Conservation (phyloP, 179 eudicot species). For the Spergularia azorica region DNA sequence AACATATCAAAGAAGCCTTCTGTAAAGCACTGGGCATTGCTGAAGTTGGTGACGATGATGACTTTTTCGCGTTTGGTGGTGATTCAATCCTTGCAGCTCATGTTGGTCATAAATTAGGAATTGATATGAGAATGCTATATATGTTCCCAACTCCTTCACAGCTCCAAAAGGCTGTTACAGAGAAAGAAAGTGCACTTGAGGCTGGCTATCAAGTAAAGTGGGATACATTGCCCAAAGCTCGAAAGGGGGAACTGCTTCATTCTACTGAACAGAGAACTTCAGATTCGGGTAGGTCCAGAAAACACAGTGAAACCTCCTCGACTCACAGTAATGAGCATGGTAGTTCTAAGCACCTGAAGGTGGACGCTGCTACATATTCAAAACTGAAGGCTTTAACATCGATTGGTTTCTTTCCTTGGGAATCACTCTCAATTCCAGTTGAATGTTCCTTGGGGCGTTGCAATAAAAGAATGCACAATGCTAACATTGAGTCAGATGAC, state of each 20-base stretch:
- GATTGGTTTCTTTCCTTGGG: conserved; percentile 43
- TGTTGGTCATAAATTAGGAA: conserved; percentile 68
- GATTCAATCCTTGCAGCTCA: conserved; percentile 84
- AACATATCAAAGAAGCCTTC: conserved; percentile 69
- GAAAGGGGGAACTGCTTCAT: conserved; percentile 24
- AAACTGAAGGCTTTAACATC: conserved; percentile 27
- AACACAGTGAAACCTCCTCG: conserved; percentile 27
- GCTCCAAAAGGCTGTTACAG: conserved; percentile 58
- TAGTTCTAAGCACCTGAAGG: conserved; percentile 42
- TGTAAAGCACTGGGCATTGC: conserved; percentile 61
- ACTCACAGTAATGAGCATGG: conserved; percentile 25
- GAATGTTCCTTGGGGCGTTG: conserved; percentile 59
- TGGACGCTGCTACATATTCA: conserved; percentile 31
- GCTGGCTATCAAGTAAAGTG: conserved; percentile 28
- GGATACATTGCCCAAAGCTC: conserved; percentile 34
- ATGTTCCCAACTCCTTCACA: conserved; percentile 65
- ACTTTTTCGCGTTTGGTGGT: conserved; percentile 86
- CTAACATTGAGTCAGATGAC: conserved; percentile 28
- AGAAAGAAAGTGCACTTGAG: conserved; percentile 36
- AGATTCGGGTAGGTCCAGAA: conserved; percentile 25
- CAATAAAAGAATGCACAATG: conserved; percentile 47
- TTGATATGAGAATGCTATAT: conserved; percentile 76
- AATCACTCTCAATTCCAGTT: conserved; percentile 23
- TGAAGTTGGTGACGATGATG: conserved; percentile 56
- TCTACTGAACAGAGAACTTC: conserved; percentile 28